Evolutionary conservation across 1,139 yeast genomes (phyloP).

Genomic region (Yamadazyma siamensis): DNA sequence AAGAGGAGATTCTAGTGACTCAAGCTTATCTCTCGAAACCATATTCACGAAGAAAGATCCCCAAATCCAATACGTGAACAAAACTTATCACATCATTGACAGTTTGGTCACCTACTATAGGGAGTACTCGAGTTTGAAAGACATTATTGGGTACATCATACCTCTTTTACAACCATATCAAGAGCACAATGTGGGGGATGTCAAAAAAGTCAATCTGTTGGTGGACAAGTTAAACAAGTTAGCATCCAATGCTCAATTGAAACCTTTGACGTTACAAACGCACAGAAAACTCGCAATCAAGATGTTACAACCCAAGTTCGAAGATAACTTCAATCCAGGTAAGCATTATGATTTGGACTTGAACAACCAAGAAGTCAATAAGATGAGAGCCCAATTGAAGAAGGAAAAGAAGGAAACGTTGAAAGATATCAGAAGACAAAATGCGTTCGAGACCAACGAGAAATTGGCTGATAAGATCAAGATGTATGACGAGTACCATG

Average conservation of each 20-base stretch:
- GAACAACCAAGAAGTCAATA: slow-evolving; percentile 76
- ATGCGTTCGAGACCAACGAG: slow-evolving; percentile 83
- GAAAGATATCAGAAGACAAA: slow-evolving; percentile 87
- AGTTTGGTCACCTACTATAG: slow-evolving; percentile 50
- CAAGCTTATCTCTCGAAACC: slow-evolving; percentile 15
- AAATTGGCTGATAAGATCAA: slow-evolving; percentile 74
- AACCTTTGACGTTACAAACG: slow-evolving; percentile 84
- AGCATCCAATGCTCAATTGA: slow-evolving; percentile 33
- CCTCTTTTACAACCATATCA: slow-evolving; percentile 7
- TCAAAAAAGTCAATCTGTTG: slow-evolving; percentile 13
- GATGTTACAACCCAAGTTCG: slow-evolving; percentile 85
- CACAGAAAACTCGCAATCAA: slow-evolving; percentile 86
- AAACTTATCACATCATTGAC: slow-evolving; percentile 26
- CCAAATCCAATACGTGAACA: slow-evolving; percentile 30
- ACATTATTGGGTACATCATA: slow-evolving; percentile 39
- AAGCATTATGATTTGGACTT: slow-evolving; percentile 85
- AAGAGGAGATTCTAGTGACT: slow-evolving; percentile 1
- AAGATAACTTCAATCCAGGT: slow-evolving; percentile 94
- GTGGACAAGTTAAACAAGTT: slow-evolving; percentile 51
- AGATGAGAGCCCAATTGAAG: slow-evolving; percentile 81
- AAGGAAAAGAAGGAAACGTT: slow-evolving; percentile 86
- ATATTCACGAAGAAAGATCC: slow-evolving; percentile 14
- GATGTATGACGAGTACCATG: slow-evolving; percentile 76
- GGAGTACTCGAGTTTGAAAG: slow-evolving; percentile 61
- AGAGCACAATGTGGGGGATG: slow-evolving; percentile 5